Evolutionary conservation across 2,329 filamentous ascomycete species (phyloP).

Genomic region (Curvularia spicifera): DNA sequence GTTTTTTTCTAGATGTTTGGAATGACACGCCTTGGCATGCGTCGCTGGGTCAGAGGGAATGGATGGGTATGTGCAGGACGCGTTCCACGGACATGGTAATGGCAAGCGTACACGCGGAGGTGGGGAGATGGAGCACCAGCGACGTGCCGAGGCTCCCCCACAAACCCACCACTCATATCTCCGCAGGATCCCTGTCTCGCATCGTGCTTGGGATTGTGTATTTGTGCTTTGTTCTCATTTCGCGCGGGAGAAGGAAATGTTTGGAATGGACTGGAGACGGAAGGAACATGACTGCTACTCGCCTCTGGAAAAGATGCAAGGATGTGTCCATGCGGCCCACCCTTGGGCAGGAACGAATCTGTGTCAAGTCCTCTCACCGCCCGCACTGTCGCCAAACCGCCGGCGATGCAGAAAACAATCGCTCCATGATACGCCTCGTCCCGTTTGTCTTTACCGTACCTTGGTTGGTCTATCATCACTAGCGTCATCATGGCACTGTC

Average conservation of each 20-base stretch:
- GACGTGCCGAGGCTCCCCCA: constrained; percentile 1
- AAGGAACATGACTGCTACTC: not conserved
- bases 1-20: not conserved
- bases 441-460: not conserved
- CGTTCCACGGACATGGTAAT: not conserved
- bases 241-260: not conserved
- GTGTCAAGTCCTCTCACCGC: constrained; percentile 12
- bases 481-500: constrained; percentile 8
- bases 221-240: not conserved
- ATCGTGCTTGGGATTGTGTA: not conserved
- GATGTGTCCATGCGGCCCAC: constrained; percentile 3
- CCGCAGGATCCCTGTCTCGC: not conserved
- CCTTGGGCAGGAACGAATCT: constrained; percentile 8
- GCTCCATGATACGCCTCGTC: not conserved
- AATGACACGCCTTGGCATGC: not conserved
- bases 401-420: constrained; percentile 7
- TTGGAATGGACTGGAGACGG: not conserved
- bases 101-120: not conserved
- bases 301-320: not conserved
- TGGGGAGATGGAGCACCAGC: not conserved
- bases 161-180: not conserved
- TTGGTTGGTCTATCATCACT: not conserved
- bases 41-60: not conserved
- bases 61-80: constrained; percentile 1
- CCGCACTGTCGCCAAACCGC: constrained; percentile 6